These are phyloP conservation scores for Fusarium sp. DNA, from an alignment of 2,329 filamentous ascomycete species.

Conservation along the genomic window DNA sequence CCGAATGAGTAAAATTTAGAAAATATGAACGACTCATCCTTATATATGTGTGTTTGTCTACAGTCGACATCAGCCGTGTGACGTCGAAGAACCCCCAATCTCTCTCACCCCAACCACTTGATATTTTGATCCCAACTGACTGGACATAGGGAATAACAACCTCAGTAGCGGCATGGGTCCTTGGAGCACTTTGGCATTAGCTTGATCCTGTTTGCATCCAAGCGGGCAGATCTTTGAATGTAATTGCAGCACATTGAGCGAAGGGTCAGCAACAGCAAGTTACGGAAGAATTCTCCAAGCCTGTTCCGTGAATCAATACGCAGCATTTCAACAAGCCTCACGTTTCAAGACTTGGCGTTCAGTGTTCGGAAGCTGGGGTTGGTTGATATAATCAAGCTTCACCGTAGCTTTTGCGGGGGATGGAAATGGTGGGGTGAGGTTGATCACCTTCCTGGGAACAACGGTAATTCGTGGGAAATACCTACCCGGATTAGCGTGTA, in stretches of 20 bases:
- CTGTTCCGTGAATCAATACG: slow-evolving; percentile 18
- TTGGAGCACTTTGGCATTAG: not conserved
- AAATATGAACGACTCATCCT: not conserved
- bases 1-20: not conserved
- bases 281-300: not conserved
- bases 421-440: slow-evolving; percentile 10
- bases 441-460: not conserved
- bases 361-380: slow-evolving; percentile 9
- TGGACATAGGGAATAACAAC: not conserved
- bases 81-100: not conserved
- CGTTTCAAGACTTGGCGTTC: slow-evolving; percentile 1
- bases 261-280: not conserved
- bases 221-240: not conserved
- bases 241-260: not conserved
- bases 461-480: not conserved
- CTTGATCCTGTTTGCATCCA: not conserved
- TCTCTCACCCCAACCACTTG: not conserved
- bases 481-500: accelerated
- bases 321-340: not conserved
- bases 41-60: not conserved
- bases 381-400: not conserved
- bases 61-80: not conserved
- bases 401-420: slow-evolving; percentile 13
- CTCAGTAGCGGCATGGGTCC: slow-evolving; percentile 9
- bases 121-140: not conserved